Evolutionary conservation across 441 rosid species (phyloP), one percentile per base, ranked within the genome.

Genomic region (Populus hybrid): DNA sequence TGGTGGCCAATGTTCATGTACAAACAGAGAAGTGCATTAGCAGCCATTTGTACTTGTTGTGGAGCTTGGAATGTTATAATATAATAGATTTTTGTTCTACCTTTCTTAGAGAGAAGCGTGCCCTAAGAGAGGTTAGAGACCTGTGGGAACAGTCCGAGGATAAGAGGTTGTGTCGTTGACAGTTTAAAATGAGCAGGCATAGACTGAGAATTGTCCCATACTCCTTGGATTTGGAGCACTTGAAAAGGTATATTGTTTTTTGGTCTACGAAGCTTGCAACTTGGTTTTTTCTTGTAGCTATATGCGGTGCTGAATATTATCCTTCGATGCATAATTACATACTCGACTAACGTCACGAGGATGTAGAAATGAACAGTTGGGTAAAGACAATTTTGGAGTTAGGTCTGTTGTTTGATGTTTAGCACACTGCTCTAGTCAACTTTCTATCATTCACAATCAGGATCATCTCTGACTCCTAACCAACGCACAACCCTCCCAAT

Each of bases 1-100:
- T 79, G 76, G 82, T 83, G 86, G 88, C 75, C 73, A 76, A 69
- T 69, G 83, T 71, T 67, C 70, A 79, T 78, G 79, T 61, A 74
- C 89, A 83, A 78, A 50, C 77, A 63, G 69, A 69, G 76, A 82
- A 76, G 78, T 74, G 83, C 30, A 28, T 28, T 28, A 28, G 59
- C 71, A 74, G 70, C 83, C 82, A 81, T 86, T 81, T 79, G 75
- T 38, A 23, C 42, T 53, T 19, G 4, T 34, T 69, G 59, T 11
- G 59, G 73, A 40, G 59, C 59, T 7, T 14, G 7, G 30, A 28
- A 3, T 28, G 30, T 28, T 28, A 28, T 28, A 28, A 28, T 28
- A 28, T 28, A 28, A 28, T 3, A 28, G 0, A 0, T 28, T 28
- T 28, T 2, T 28, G 30, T 2, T 35, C 36, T 35, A 0, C 7